These are phyloP conservation scores for Mariannaea elegans DNA, from an alignment of 2,329 filamentous ascomycete species.

Conservation along the genomic window DNA sequence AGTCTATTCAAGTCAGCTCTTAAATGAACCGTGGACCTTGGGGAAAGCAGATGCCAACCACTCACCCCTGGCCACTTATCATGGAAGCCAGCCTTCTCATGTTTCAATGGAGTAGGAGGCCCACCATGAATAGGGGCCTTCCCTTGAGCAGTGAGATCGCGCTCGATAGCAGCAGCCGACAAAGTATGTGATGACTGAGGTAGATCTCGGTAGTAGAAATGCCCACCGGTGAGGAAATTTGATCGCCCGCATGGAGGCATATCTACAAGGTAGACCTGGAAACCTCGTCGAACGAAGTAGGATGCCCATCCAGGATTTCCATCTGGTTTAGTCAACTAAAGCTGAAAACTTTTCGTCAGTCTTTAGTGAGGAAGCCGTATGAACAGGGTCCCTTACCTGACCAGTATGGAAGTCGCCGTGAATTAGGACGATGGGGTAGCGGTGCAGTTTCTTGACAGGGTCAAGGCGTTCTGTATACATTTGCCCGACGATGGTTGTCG, in stretches of 20 bases:
- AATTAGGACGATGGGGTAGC: slow-evolving; percentile 44
- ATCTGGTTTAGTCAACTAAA: slow-evolving; percentile 58
- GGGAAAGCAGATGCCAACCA: not conserved
- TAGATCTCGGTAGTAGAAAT: slow-evolving; percentile 36
- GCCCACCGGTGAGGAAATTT: slow-evolving; percentile 30
- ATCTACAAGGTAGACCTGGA: slow-evolving; percentile 55
- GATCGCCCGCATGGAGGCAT: slow-evolving; percentile 52
- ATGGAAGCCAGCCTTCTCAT: slow-evolving; percentile 43
- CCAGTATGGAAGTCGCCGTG: slow-evolving; percentile 50
- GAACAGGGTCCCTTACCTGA: slow-evolving; percentile 37
- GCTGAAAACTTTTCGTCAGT: slow-evolving; percentile 31
- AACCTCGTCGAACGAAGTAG: slow-evolving; percentile 52
- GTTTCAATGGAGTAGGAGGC: slow-evolving; percentile 5
- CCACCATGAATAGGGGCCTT: slow-evolving; percentile 9
- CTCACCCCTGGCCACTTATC: slow-evolving; percentile 52
- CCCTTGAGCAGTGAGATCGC: slow-evolving; percentile 45
- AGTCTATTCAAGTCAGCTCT: slow-evolving; percentile 35
- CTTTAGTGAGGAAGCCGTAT: too few relatives aligned
- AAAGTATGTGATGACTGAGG: slow-evolving; percentile 25
- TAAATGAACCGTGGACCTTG: not conserved
- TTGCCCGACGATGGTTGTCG: slow-evolving; percentile 35
- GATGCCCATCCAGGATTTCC: slow-evolving; percentile 55
- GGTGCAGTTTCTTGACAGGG: slow-evolving; percentile 27
- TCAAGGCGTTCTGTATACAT: slow-evolving; percentile 49
- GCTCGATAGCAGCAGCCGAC: slow-evolving; percentile 37